Base-by-base conservation (phyloP, 371 early-diverging fungal species). In the Nematocida sp. region DNA sequence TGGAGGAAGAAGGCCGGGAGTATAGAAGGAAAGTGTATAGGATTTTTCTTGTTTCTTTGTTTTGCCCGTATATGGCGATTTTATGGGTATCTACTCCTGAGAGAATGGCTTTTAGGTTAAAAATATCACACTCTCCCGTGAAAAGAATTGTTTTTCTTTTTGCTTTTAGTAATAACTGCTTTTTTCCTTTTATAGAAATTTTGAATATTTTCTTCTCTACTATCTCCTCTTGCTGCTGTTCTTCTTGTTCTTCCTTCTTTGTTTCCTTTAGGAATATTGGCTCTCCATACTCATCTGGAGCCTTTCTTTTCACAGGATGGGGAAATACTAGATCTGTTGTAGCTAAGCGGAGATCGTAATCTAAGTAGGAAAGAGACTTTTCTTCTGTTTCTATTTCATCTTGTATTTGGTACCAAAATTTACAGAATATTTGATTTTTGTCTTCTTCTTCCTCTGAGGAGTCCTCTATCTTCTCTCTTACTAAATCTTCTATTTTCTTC, bases 261-360 rank as follows among this genome's bases (percentile, higher is more conserved):
- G 53, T 56, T 49, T 55, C 42, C 25, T 51, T 36, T 2, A 65
- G 50, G 23, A 20, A 55, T 23, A 77, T 36, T 7, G 55, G 68
- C 56, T 81, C 81, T 26, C 81, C 81, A 60, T 81, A 81, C 40
- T 81, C 77, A 48, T 81, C 78, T 20, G 71, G 64, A 39, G 65
- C 63, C 60, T 76, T 69, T 61, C 66, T 54, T 32, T 64, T 79
- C 26, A 45, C 47, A 9, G 57, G 55, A 20, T 47, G 30, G 1
- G 71, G 77, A 33, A 81, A 81, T 36, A 54, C 55, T 54, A 76
- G 39, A 30, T 78, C 56, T 18, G 45, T 53, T 25, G 45, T 57
- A 16, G 49, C 40, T 18, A 56, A 23, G 9, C 33, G 35, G 11
- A 54, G 26, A 35, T 69, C 77, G 38, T 47, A 42, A 16, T 28